A percentile compares a stretch with the other conserved stretches of the same genome.
phyloP scores from a whole-genome alignment of 2,329 filamentous ascomycete species.

The Arthrobotrys iridis region DNA sequence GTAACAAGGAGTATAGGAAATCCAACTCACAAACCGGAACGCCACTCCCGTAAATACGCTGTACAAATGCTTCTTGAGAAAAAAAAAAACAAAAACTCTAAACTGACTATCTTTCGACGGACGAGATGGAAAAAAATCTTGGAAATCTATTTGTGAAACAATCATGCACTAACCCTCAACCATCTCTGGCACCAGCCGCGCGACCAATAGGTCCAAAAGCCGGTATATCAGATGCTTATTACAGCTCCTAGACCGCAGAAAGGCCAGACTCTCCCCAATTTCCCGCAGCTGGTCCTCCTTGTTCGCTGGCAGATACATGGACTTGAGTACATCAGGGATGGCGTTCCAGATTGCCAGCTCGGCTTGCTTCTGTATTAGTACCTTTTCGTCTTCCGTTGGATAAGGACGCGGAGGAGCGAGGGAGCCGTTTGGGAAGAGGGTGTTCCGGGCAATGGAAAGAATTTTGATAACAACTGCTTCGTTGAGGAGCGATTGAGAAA shows the following conservation, averaged over 20 bases:
- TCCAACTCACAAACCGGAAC: constrained; percentile 11
- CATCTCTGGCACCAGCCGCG: constrained; percentile 85
- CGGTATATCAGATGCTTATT: constrained; percentile 92
- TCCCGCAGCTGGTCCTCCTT: constrained; percentile 51
- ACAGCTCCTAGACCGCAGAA: constrained; percentile 66
- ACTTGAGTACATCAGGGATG: constrained; percentile 62
- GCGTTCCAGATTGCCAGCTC: constrained; percentile 68
- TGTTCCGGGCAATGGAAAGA: constrained; percentile 76
- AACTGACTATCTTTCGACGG: constrained; percentile 14
- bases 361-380: constrained; percentile 73
- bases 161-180: constrained; percentile 63
- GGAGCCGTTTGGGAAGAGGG: constrained; percentile 86
- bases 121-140: constrained; percentile 11
- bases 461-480: constrained; percentile 63
- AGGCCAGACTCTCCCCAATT: constrained; percentile 50
- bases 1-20: constrained; percentile 1
- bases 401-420: constrained; percentile 73
- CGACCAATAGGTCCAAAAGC: constrained; percentile 81
- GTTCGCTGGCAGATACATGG: constrained; percentile 60
- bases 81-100: neutral
- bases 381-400: constrained; percentile 70
- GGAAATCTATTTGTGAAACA: constrained; percentile 16
- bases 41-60: constrained; percentile 31
- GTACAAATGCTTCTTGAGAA: constrained; percentile 4
- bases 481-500: constrained; percentile 63